Percentiles rank a stretch among this genome's conserved stretches.
These are phyloP conservation scores for Cercophora scortea DNA, from an alignment of 495 filamentous ascomycete species.

Conservation along the genomic window DNA sequence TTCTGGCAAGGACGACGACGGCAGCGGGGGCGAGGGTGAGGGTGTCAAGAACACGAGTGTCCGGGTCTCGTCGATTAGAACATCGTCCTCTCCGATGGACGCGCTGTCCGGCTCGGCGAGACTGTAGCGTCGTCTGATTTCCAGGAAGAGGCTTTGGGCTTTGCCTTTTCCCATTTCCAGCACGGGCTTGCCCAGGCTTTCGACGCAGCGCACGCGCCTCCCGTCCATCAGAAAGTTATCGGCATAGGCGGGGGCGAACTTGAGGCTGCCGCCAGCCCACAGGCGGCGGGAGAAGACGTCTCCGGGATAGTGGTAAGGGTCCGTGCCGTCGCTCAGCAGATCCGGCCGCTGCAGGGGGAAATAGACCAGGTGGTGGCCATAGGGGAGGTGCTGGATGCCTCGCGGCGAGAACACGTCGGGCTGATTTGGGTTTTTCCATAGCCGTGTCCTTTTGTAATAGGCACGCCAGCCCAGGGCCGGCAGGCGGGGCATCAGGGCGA, in stretches of 20 bases:
- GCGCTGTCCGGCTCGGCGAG: neutral
- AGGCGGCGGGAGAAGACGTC: constrained; percentile 59
- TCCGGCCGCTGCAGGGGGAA: constrained; percentile 53
- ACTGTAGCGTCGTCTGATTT: constrained; percentile 28
- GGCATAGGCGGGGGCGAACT: constrained; percentile 14
- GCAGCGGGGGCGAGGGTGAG: neutral
- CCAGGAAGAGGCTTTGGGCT: constrained; percentile 32
- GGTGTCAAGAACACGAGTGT: neutral
- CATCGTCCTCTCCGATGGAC: neutral
- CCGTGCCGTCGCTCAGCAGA: constrained; percentile 65
- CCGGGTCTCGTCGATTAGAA: neutral
- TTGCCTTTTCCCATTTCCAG: constrained; percentile 27
- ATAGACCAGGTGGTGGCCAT: constrained; percentile 66
- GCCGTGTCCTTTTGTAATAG: neutral
- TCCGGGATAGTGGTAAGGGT: constrained; percentile 59
- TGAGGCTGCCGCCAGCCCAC: constrained; percentile 67
- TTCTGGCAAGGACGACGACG: neutral
- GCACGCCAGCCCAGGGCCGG: constrained; percentile 9
- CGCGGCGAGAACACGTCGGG: too few relatives aligned
- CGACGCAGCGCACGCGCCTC: constrained; percentile 48
- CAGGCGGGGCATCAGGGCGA: constrained; percentile 56
- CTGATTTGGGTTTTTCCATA: neutral
- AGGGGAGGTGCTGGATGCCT: constrained; percentile 32
- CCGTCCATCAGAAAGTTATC: constrained; percentile 36
- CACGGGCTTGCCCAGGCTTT: constrained; percentile 48